Conservation (phyloP, 176 grass and related monocot species). For the Canna indica region DNA sequence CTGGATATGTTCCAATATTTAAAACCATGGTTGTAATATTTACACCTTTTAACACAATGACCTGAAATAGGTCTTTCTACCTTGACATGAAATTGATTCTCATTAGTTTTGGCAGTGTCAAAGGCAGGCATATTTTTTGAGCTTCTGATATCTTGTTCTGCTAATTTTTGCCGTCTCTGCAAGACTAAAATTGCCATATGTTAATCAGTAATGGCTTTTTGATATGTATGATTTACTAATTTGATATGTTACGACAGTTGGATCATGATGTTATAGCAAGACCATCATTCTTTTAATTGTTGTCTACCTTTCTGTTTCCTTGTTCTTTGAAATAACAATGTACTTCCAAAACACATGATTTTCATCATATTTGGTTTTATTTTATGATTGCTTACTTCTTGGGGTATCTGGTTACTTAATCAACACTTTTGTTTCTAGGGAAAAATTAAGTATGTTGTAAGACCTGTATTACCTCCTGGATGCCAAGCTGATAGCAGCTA, state of each 20-base stretch:
- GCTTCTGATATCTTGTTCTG: not conserved
- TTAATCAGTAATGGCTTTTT: not conserved
- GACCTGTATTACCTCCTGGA: constrained; percentile 74
- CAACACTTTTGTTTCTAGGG: constrained; percentile 39
- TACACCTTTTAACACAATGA: no score
- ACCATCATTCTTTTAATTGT: not conserved
- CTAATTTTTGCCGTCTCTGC: not conserved
- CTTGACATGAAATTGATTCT: no score
- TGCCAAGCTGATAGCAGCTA: constrained; percentile 59
- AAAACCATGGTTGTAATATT: no score
- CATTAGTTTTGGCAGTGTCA: no score
- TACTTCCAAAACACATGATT: not conserved
- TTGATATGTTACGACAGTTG: not conserved
- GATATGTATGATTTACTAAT: no score
- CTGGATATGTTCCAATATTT: no score
- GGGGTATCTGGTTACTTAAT: constrained; percentile 22
- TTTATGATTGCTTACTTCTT: constrained; percentile 6
- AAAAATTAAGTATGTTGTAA: constrained; percentile 74
- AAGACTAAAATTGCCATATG: not conserved
- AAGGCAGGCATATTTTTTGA: not conserved
- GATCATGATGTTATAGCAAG: no score
- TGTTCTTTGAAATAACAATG: not conserved
- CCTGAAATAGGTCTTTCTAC: no score
- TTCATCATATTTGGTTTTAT: constrained; percentile 12
- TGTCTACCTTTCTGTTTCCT: not conserved